Conservation (phyloP, 805 yeast species). For the Candida loeiensis region DNA sequence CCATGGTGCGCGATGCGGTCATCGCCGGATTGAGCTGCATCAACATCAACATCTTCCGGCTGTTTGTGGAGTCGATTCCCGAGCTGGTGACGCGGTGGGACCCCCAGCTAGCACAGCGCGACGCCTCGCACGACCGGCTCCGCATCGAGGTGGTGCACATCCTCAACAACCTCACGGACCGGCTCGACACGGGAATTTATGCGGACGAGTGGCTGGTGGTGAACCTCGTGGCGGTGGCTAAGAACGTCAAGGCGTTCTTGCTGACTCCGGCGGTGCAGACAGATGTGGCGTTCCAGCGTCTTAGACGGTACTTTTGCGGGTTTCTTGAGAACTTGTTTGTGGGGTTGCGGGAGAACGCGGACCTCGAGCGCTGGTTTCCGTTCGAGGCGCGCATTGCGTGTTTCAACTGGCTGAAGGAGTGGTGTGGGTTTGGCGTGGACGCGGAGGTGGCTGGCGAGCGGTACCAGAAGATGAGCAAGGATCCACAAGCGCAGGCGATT, state of each 20-base stretch:
- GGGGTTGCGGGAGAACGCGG: conserved; percentile 45
- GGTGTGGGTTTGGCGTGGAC: conserved; percentile 86
- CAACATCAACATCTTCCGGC: conserved; percentile 82
- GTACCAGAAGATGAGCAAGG: conserved; percentile 46
- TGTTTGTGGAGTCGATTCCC: conserved; percentile 74
- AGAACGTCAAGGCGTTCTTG: conserved; percentile 58
- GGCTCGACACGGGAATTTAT: conserved; percentile 51
- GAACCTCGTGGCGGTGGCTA: conserved; percentile 59
- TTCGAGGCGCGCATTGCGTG: conserved; percentile 82
- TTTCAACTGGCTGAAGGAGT: conserved; percentile 78
- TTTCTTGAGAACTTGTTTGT: conserved; percentile 70
- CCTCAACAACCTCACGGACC: conserved; percentile 62
- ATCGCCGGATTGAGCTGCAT: conserved; percentile 87
- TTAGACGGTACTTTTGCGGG: conserved; percentile 81
- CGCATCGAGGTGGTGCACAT: conserved; percentile 79
- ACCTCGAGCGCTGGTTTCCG: conserved; percentile 59
- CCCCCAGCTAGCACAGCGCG: conserved; percentile 29
- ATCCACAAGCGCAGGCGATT: conserved; percentile 56
- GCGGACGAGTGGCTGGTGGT: conserved; percentile 67
- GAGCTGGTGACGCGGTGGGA: conserved; percentile 51
- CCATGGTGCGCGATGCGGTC: conserved; percentile 74
- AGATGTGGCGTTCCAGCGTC: conserved; percentile 67
- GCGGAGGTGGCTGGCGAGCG: conserved; percentile 63
- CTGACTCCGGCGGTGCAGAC: conserved; percentile 55
- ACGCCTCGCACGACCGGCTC: conserved; percentile 39